Conservation (phyloP, 2,329 filamentous ascomycete genomes). For the Drechslerella dactyloides region DNA sequence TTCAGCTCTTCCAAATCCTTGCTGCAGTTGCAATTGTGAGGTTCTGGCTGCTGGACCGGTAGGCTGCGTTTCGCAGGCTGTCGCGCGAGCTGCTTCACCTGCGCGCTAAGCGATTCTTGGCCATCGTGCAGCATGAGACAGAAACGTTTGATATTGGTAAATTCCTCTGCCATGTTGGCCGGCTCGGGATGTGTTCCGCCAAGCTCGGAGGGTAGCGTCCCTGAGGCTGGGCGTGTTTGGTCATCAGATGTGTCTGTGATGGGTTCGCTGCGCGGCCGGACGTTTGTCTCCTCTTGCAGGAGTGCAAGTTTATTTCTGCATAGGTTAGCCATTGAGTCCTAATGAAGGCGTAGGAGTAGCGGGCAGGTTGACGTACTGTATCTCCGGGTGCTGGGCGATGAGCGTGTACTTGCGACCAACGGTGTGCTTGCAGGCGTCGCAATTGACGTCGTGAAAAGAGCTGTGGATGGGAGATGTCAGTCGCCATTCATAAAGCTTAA, state of each 20-base stretch:
- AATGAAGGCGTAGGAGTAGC: neutral
- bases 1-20: slow-evolving; percentile 17
- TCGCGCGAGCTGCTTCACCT: slow-evolving; percentile 12
- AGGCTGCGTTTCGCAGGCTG: neutral
- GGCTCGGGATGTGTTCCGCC: neutral
- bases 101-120: slow-evolving; percentile 20
- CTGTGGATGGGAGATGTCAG: neutral
- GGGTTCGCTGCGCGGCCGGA: neutral
- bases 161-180: slow-evolving; percentile 25
- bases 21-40: neutral
- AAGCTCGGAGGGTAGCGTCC: neutral
- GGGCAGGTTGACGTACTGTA: slow-evolving; percentile 7
- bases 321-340: neutral
- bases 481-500: neutral
- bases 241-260: too few species aligned
- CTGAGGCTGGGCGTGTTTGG: neutral
- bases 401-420: slow-evolving; percentile 25
- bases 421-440: slow-evolving; percentile 9
- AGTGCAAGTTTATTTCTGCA: slow-evolving; percentile 17
- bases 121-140: slow-evolving; percentile 31
- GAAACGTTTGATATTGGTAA: slow-evolving; percentile 30
- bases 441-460: slow-evolving; percentile 12
- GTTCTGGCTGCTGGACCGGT: neutral
- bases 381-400: slow-evolving; percentile 15
- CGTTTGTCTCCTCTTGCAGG: neutral